Evolutionary conservation across 495 filamentous ascomycete genomes (phyloP), one percentile per base, ranked within the genome.

Genomic region (Cercophora samala): DNA sequence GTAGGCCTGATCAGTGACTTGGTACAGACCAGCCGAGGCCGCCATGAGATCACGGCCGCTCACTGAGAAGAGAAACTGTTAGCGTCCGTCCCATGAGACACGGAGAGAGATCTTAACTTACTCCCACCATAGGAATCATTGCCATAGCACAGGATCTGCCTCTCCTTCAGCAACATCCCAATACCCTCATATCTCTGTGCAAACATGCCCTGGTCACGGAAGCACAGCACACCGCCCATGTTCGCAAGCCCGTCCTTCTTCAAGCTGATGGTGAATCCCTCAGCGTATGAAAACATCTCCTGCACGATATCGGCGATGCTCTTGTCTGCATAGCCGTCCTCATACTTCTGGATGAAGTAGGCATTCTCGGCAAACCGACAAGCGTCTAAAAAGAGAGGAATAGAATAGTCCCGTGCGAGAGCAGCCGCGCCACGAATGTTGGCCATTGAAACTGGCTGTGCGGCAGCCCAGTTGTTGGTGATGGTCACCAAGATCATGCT

Each of bases 201-300:
- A 42, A 64, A 64, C 63, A 64, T 1, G 6, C 63, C 63, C 53
- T 64, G 22, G 26, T 64, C 53, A n/a, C 63, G 63, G 26, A 64
- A 64, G 17, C 46, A 58, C 63, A 64, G 21, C 8, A 64, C 63
- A 9, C 63, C 63, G 26, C 63, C 63, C 63, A 62, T 64, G 25
- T 64, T 64, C 51, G 63, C 63, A 29, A 64, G 53, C 3, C 63
- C 63, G 24, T 64, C 63, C 18, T 64, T 64, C 63, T 64, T 64
- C 52, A 64, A 22, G 26, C 63, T 64, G 63, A 58, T 64, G 63
- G 46, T 64, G 54, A 64, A 64, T 42, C 63, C 63, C 5, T 58
- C 63, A 6, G 53, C 63, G 21, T 58, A 64, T 5, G 63, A 58
- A 22, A 55, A 64, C 52, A 58, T 64, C 53, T 64, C 53, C 63